A percentile compares a stretch with the other conserved stretches of the same genome.
These are phyloP conservation scores for Zelonia costaricensis DNA, from an alignment of 208 protist genomes.

Conservation along the genomic window DNA sequence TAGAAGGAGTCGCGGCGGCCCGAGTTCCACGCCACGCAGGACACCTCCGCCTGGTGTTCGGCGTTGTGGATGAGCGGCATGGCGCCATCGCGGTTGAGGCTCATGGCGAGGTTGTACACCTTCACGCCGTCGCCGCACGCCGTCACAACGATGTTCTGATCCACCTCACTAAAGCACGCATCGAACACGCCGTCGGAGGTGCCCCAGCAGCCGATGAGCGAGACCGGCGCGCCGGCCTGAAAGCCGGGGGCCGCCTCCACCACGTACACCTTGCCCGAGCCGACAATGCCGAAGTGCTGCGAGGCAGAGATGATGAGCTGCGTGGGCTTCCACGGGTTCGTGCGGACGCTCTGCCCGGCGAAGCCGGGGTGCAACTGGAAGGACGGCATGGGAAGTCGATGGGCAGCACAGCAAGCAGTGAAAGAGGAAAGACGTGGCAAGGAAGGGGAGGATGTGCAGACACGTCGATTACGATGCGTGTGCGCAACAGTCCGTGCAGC, in stretches of 20 bases:
- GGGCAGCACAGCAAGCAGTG: not conserved
- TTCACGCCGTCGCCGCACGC: conserved; percentile 90
- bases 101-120: conserved; percentile 80
- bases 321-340: conserved; percentile 82
- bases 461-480: too few relatives aligned
- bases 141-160: conserved; percentile 75
- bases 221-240: conserved; percentile 47
- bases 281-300: conserved; percentile 88
- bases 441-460: not conserved
- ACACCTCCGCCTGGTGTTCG: conserved; percentile 85
- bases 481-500: too few relatives aligned
- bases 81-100: conserved; percentile 72
- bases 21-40: conserved; percentile 74
- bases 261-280: conserved; percentile 90
- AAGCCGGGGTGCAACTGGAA: conserved; percentile 88
- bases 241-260: conserved; percentile 68
- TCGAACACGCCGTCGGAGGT: conserved; percentile 88
- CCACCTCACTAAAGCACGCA: conserved; percentile 82
- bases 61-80: conserved; percentile 74
- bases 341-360: conserved; percentile 76
- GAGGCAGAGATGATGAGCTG: conserved; percentile 76
- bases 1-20: conserved; percentile 73
- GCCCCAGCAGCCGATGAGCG: conserved; percentile 78
- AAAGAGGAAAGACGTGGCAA: conserved; percentile 3
- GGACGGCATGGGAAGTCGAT: conserved; percentile 62